Base-by-base conservation (phyloP, 2,329 filamentous ascomycete genomes). In the Diaporthe destruens region DNA sequence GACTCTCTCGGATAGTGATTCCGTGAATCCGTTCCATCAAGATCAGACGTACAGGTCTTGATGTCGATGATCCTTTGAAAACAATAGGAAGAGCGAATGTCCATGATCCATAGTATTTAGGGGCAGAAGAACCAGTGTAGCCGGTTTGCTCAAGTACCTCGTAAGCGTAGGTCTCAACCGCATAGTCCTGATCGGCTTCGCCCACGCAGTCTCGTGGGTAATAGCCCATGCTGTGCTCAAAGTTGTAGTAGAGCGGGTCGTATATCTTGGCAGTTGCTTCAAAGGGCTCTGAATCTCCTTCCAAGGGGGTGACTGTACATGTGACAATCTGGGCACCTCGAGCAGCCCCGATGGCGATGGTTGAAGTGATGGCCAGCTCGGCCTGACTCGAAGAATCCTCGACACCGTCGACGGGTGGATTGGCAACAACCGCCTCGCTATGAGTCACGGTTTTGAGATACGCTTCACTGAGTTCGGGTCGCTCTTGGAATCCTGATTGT, bases 221-320 rank as follows among this genome's bases (percentile, higher is more conserved):
- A 18, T 32, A 9, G 23, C 57, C 39, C 1, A 12, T 47, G 18
- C 18, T 47, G 6, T 29, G 2, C 39, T 47, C 39, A 6, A 61
- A 47, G 3, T 32, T 32, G 57, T 61, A 61, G 39, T 47, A 61
- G 4, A 61, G 57, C 8, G 39, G 57, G 23, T 61, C 57, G 57
- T 32, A 61, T 29, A 61, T 61, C 23, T 61, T 61, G 1, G 57
- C 57, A 61, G 39, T 23, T 44, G 36, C 56, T 20, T 12, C 23
- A 29, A 44, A 61, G 9, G 56, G 56, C 5, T 47, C 44, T 7
- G 44, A 47, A 47, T 44, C 3, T 23, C n/a, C 36, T 7, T 29
- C 56, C n/a, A 47, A 20, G 44, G 34, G 34, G 8, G 34, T 36
- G 34, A 36, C 34, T 36, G 34, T 36, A 9, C 34, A 36, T 11